phyloP scores from a whole-genome alignment of 768 basidiomycete genomes.

The Punctularia strigosozonata region DNA sequence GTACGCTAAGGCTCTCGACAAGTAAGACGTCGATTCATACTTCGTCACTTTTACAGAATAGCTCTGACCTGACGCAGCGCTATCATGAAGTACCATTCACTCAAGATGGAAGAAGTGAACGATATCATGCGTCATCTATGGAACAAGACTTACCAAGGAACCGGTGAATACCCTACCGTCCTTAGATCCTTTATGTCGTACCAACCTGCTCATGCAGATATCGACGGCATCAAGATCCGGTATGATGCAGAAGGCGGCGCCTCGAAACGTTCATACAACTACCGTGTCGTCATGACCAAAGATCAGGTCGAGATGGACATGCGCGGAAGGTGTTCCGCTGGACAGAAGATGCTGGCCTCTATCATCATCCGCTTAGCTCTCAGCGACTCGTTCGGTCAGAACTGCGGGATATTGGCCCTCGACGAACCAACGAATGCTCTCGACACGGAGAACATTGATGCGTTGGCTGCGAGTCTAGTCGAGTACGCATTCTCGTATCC shows the following conservation, averaged over 20 bases:
- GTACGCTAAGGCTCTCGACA: slow-evolving; percentile 94
- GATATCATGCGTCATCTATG: slow-evolving; percentile 94
- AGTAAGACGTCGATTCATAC: slow-evolving; percentile 35
- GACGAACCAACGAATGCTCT: slow-evolving; percentile 98
- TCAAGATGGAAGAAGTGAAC: slow-evolving; percentile 99
- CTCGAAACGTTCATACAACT: slow-evolving; percentile 93
- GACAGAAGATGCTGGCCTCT: slow-evolving; percentile 96
- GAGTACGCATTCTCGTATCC: slow-evolving; percentile 46
- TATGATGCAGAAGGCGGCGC: slow-evolving; percentile 88
- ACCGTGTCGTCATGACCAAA: slow-evolving; percentile 98
- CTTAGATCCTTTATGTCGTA: slow-evolving; percentile 2
- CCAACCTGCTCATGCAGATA: slow-evolving; percentile 45
- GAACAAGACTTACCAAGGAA: slow-evolving; percentile 99
- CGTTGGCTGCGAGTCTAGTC: slow-evolving; percentile 80
- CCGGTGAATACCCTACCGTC: slow-evolving; percentile 39
- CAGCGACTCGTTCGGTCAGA: slow-evolving; percentile 95
- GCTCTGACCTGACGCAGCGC: slow-evolving; percentile 40
- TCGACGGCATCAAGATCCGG: slow-evolving; percentile 91
- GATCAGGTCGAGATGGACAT: slow-evolving; percentile 99
- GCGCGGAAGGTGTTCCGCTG: slow-evolving; percentile 96
- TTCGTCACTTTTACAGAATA: slow-evolving; percentile 7
- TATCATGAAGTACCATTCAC: slow-evolving; percentile 94
- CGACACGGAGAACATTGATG: slow-evolving; percentile 93
- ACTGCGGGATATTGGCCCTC: slow-evolving; percentile 93
- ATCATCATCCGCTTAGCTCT: slow-evolving; percentile 96